Conservation (phyloP, 2,329 filamentous ascomycete genomes). For the Arthroderma sp. region DNA sequence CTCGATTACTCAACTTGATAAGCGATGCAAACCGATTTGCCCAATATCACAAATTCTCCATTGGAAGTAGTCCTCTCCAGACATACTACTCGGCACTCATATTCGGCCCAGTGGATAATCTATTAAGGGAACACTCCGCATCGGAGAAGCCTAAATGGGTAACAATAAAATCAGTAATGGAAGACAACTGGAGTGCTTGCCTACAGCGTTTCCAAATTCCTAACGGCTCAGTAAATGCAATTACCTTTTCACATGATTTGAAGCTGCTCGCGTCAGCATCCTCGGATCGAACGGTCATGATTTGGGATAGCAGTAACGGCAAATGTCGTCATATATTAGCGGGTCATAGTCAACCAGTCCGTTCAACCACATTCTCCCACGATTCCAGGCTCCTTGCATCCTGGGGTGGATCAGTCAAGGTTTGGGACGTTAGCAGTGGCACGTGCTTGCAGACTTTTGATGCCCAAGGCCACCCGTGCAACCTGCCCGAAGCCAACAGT, state of each 20-base stretch:
- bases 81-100: background rate
- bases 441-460: background rate
- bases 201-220: slow-evolving; percentile 1
- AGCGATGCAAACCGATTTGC: background rate
- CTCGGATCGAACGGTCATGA: background rate
- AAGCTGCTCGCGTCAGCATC: background rate
- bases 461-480: too few relatives aligned
- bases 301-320: background rate
- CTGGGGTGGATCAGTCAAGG: slow-evolving; percentile 11
- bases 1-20: background rate
- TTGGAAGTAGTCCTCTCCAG: background rate
- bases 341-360: slow-evolving; percentile 10
- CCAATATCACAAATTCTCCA: background rate
- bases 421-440: slow-evolving; percentile 13
- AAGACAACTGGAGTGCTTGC: slow-evolving; percentile 1
- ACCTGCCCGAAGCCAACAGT: too few relatives aligned
- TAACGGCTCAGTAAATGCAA: background rate
- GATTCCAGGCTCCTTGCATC: background rate
- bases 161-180: background rate
- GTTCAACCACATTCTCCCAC: background rate
- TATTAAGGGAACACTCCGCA: background rate
- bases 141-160: slow-evolving; percentile 2
- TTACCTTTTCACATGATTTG: background rate
- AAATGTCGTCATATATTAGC: slow-evolving; percentile 6
- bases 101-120: background rate